Evolutionary conservation across 2,329 filamentous ascomycete species (phyloP).

Genomic region (Diaporthe capsici): DNA sequence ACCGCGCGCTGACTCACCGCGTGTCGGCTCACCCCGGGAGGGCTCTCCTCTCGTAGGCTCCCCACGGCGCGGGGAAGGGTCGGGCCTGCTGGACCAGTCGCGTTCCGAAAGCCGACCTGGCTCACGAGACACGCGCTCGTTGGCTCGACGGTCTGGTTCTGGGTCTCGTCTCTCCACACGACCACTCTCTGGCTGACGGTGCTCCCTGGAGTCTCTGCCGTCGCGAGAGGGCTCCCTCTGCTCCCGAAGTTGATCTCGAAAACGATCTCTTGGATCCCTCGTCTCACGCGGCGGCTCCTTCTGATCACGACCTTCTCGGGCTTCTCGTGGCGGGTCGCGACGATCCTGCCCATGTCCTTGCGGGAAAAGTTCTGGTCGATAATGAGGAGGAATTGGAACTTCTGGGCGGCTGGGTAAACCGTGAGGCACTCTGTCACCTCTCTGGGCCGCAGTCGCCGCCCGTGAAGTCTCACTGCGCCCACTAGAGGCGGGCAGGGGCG

Average conservation of each 20-base stretch:
- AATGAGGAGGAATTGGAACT: conserved; percentile 66
- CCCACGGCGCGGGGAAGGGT: conserved; percentile 51
- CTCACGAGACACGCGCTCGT: conserved; percentile 55
- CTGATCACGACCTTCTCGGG: conserved; percentile 52
- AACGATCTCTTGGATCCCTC: conserved; percentile 56
- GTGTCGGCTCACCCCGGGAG: conserved; percentile 43
- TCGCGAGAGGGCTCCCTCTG: conserved; percentile 48
- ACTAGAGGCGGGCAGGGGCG: conserved; percentile 6
- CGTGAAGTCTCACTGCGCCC: conserved; percentile 37
- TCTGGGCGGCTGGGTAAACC: conserved; percentile 71
- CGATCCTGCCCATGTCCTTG: conserved; percentile 54
- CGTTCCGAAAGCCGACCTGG: conserved; percentile 55
- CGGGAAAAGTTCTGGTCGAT: conserved; percentile 60
- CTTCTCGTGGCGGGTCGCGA: conserved; percentile 48
- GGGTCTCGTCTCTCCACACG: conserved; percentile 51
- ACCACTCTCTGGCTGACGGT: conserved; percentile 35
- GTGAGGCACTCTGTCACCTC: conserved; percentile 38
- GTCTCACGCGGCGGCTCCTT: conserved; percentile 54
- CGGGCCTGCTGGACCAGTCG: conserved; percentile 52
- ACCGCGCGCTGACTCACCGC: conserved; percentile 45
- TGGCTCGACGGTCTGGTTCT: conserved; percentile 61
- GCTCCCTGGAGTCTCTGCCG: conserved; percentile 48
- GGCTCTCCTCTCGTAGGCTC: conserved; percentile 48
- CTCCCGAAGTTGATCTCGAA: conserved; percentile 39
- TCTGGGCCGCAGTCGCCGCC: conserved; percentile 49